Base-by-base conservation (phyloP, 192 early-diverging fungal species). In the Podila epigama region DNA sequence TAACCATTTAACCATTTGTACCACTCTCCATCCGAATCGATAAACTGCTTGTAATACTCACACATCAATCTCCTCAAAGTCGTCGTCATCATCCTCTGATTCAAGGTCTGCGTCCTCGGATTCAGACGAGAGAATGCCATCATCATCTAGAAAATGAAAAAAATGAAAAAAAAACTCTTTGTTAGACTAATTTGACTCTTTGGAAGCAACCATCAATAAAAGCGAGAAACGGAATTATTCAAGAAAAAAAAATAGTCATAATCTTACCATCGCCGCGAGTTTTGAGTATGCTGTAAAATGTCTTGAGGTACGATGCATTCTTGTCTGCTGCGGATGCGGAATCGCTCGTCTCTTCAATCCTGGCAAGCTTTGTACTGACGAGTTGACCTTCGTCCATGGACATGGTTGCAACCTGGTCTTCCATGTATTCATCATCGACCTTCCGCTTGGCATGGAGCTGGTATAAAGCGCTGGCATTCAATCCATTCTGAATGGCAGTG, bases 61-160 rank as follows among this genome's bases (percentile, higher is more conserved):
- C 73, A 77, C 60, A 27, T 77, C 73, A 48, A 77, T 77, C 20
- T 77, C 73, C 20, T 77, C 73, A 50, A 77, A 77, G 50, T 77
- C 73, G 34, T 77, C 73, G 37, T 77, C 73, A 33, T 77, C 73
- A 36, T 77, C 73, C 42, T 77, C 73, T n/a, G 73, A 77, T 37
- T 77, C 73, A 3, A 77, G 42, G 15, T 77, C 73, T 2, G 73
- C 66, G 53, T 77, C 73, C 2, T 77, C 73, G 12, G 73, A 77
- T 37, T 77, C 73, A 7, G 73, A 77, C 4, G 73, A 77, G 28
- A 77, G 61, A 42, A 77, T 77, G 0, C 73, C 73, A 29, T 77
- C 73, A 50, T 77, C 73, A 13, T 77, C 73, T 77, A 68, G 34
- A 2, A 51, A 4, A 9, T n/a, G 25, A 39, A 1, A 32, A 9